Base-by-base conservation (phyloP, 202 grass and related monocot species). In the Schoenoplectus tabernaemontani region DNA sequence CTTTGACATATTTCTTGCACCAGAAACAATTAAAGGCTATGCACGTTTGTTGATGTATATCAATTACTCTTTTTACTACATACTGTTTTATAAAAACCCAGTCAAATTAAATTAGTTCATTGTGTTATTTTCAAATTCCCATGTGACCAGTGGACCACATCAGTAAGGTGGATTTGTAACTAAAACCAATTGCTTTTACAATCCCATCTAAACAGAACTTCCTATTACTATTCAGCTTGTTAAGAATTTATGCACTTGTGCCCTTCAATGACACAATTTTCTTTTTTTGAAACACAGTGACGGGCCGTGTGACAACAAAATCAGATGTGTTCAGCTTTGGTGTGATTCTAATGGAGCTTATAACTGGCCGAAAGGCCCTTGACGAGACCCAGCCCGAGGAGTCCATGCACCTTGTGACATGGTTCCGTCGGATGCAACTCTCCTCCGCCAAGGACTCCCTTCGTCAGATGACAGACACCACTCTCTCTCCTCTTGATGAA, bases 241-340 rank as follows among this genome's bases (percentile, higher is more conserved):
- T 54, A 36, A 36, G 4, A 53, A 53, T 34, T 75, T 53, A 19
- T 26, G 30, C 30, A 19, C 26, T 37, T 75, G 47, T 10, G 34
- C 47, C 7, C 8, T 53, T 6, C 6, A 75, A 56, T 75, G 70
- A 75, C 16, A 36, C n/a, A n/a, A n/a, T 56, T 20, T 75, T 53
- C 16, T 56, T 19, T n/a, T 80, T 65, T 65, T 83, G 81, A 36
- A 85, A 37, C 66, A 80, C 89, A 93, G 94, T 93, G 72, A 97
- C 94, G 28, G 94, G 94, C 53, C 94, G 94, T 13, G 94, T 97
- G 72, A 97, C 94, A 8, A 97, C 91, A 84, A 93, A 97, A 86
- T 91, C 85, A 4, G 94, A 97, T 81, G 94, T 97, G 60, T 97
- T 93, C 65, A 97, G 94, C 86, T 97, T 93, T 76, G 94, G 94